Conservation (phyloP, 2,329 filamentous ascomycete species). For the Fulvia fulva region DNA sequence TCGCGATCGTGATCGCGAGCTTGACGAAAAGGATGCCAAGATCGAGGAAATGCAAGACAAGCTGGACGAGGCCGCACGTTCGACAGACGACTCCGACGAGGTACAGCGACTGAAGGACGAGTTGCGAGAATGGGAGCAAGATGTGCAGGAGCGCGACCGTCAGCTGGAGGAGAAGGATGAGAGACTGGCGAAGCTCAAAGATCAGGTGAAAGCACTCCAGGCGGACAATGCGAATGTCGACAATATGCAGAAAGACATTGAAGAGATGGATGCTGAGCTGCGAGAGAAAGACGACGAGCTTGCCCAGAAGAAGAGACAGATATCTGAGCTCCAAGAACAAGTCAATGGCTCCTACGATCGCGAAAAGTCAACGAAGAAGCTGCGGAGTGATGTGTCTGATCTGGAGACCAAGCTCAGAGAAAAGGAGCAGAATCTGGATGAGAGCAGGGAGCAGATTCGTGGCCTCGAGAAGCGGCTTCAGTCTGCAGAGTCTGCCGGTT, state of each 20-base stretch:
- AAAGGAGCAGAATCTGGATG: constrained; percentile 34
- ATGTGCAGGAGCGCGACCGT: constrained; percentile 48
- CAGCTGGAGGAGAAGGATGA: constrained; percentile 41
- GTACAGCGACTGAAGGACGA: constrained; percentile 44
- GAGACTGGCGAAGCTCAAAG: constrained; percentile 46
- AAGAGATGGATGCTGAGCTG: constrained; percentile 49
- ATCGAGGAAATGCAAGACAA: constrained; percentile 46
- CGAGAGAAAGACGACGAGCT: constrained; percentile 44
- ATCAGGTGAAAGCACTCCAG: constrained; percentile 37
- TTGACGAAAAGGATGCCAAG: constrained; percentile 46
- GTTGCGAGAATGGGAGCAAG: constrained; percentile 46
- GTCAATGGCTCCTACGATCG: constrained; percentile 31
- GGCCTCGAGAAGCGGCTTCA: constrained; percentile 33
- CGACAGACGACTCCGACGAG: constrained; percentile 32
- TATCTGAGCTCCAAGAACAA: constrained; percentile 31
- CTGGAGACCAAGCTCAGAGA: constrained; percentile 35
- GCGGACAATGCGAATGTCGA: constrained; percentile 49
- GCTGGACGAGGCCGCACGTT: constrained; percentile 27
- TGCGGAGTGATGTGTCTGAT: constrained; percentile 33
- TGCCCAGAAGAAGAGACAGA: constrained; percentile 29
- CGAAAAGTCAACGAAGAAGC: constrained; percentile 37
- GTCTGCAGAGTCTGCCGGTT: constrained; percentile 17
- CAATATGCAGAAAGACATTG: constrained; percentile 56
- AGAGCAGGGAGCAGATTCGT: constrained; percentile 31
- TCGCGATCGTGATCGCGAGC: constrained; percentile 42